Evolutionary conservation across 2,329 filamentous ascomycete species (phyloP).

Genomic region (Botrytis fabae): DNA sequence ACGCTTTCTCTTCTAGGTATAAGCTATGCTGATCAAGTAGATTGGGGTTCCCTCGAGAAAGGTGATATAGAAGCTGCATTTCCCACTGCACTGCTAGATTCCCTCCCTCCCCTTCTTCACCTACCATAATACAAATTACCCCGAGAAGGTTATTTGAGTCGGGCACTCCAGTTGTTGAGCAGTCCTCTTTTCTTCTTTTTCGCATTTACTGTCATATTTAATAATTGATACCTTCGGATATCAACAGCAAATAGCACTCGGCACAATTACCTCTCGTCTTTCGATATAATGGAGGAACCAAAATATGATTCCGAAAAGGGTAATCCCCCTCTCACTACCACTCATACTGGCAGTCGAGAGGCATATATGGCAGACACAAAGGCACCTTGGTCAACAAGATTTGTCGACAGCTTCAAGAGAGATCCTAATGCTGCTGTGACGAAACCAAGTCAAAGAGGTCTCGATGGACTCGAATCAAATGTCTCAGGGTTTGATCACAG

Average conservation of each 20-base stretch:
- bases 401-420: constrained; percentile 38
- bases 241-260: background rate
- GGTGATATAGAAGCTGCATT: constrained; percentile 10
- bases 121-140: background rate
- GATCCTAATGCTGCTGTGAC: constrained; percentile 49
- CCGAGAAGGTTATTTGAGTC: constrained; percentile 1
- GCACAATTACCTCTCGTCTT: background rate
- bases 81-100: background rate
- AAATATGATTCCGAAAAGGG: constrained; percentile 21
- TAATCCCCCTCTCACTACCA: background rate
- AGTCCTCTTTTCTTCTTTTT: background rate
- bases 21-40: constrained; percentile 1
- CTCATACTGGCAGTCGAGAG: background rate
- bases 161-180: constrained; percentile 4
- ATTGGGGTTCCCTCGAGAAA: background rate
- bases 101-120: background rate
- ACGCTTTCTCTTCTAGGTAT: constrained; percentile 13
- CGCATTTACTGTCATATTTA: background rate
- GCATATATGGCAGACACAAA: constrained; percentile 15
- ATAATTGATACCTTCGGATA: background rate
- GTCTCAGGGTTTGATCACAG: constrained; percentile 59
- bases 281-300: constrained; percentile 12
- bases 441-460: constrained; percentile 33
- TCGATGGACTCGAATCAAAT: background rate
- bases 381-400: constrained; percentile 31